Base-by-base conservation (phyloP, 768 basidiomycete genomes). In the Amanita inopinata region DNA sequence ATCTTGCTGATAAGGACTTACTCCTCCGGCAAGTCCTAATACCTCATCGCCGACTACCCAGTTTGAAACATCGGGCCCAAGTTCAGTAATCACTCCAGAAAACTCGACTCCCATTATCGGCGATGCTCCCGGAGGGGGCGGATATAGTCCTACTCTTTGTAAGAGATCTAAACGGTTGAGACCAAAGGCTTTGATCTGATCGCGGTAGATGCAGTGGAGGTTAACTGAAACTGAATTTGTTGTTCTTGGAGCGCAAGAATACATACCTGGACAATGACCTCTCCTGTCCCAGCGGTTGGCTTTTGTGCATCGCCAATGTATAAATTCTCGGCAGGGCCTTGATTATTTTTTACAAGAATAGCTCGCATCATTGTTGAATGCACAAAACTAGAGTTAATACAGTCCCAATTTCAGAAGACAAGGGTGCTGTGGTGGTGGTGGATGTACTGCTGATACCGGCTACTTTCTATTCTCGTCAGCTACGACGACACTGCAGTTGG, bases 21-120 rank as follows among this genome's bases (percentile, higher is more conserved):
- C 90, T 12, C 91, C 91, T 23, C 72, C 75, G 5, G 80, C 73
- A 2, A 94, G 68, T 14, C 91, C 92, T 49, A 84, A 68, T 7
- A 90, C 85, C 55, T 85, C 79, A 49, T 86, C 80, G 3, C 74
- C 77, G 18, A 73, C 53, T 49, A 71, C 66, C 73, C 78, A 87
- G 33, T 61, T 60, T 22, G 66, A 64, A 7, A 72, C 71, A 20
- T 59, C 65, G 11, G 65, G 53, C 0, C 80, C 81, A 10, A 82
- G 49, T 36, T 73, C 65, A 27, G 67, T 61, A 36, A 90, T 68
- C 2, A 54, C 56, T 4, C 88, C 86, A 17, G 88, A 77, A 57
- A 93, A 94, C 59, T 94, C 92, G 33, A 91, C 84, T 3, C 92
- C 90, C 6, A 93, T 69, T 55, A 92, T 80, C 5, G 69, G 61